Evolutionary conservation across 805 yeast species (phyloP), one percentile per base, ranked within the genome.

Genomic region (Lachancea waltii): DNA sequence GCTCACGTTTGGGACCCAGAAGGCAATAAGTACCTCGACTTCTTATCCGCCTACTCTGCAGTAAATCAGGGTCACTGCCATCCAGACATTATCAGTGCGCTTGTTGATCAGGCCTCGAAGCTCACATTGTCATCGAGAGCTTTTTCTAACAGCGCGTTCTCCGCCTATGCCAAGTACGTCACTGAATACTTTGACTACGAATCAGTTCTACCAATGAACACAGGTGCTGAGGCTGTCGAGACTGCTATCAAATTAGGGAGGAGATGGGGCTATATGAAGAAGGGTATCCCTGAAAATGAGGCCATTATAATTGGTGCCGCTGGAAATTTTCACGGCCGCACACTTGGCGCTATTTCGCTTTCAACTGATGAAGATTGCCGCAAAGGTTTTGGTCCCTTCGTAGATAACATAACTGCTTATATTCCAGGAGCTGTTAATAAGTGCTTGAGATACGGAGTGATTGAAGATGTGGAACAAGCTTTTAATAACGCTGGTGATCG

Each of bases 191-290:
- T 90, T 68, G 73, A 79, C 57, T 90, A 85, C 64, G 97, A 90
- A 55, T 79, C 78, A 81, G 90, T 90, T 8, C 69, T 90, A 58
- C 97, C 97, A 48, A 90, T 89, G 97, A 90, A 90, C 70, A 90
- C 97, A 8, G 97, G 97, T 60, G 97, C 97, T 27, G 97, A 90
- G 68, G 97, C 97, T 6, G 97, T 90, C 28, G 97, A 90, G 68
- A 85, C 96, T 26, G 95, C 84, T 19, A 69, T 90, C 59, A 90
- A 90, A 64, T 69, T 90, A 43, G 97, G 97, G 33, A 81, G 97
- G 73, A 81, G 90, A 70, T 90, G 97, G 97, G 97, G 97, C 39
- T 90, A 89, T 69, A 73, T 72, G 53, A 77, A 76, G 61, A 90
- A 90, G 68, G 82, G 82, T 2, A 90, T 90, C 50, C 80, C 87